Conservation (phyloP, 1,284 basidiomycete genomes). For the Agaricales sp. region DNA sequence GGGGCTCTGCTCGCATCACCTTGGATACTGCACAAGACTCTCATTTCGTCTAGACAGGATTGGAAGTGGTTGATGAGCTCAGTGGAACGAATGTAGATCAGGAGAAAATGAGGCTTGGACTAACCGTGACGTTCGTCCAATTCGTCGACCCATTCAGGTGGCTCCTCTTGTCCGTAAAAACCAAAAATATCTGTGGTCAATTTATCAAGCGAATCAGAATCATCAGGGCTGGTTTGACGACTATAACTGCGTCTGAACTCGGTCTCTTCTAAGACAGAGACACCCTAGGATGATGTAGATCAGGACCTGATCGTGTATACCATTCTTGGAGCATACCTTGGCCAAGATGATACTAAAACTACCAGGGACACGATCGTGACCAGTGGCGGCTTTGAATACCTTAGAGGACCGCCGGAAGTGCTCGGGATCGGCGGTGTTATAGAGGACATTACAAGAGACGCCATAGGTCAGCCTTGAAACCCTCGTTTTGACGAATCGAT, state of each 20-base stretch:
- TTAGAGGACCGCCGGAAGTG: slow-evolving; percentile 21
- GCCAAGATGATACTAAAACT: slow-evolving; percentile 20
- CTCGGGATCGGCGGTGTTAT: slow-evolving; percentile 19
- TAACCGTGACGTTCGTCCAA: no score
- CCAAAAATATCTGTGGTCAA: background rate
- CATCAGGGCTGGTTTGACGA: no score
- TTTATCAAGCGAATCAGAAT: background rate
- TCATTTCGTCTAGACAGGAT: no score
- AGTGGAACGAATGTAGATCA: no score
- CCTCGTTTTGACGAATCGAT: slow-evolving; percentile 36
- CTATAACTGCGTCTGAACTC: slow-evolving; percentile 11
- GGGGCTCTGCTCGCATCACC: no score
- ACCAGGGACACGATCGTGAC: slow-evolving; percentile 15
- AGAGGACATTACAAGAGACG: slow-evolving; percentile 18
- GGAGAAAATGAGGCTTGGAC: no score
- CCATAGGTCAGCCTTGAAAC: slow-evolving; percentile 37
- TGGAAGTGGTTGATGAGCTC: no score
- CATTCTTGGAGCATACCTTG: slow-evolving; percentile 14
- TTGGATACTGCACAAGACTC: no score
- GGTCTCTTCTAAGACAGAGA: slow-evolving; percentile 6
- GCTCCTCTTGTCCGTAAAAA: background rate
- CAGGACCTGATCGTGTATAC: background rate
- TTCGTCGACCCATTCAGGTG: background rate
- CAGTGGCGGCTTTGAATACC: slow-evolving; percentile 14
- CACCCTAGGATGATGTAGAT: background rate